Evolutionary conservation across 192 early-diverging fungal genomes (phyloP).

Genomic region (Thamnidium elegans): DNA sequence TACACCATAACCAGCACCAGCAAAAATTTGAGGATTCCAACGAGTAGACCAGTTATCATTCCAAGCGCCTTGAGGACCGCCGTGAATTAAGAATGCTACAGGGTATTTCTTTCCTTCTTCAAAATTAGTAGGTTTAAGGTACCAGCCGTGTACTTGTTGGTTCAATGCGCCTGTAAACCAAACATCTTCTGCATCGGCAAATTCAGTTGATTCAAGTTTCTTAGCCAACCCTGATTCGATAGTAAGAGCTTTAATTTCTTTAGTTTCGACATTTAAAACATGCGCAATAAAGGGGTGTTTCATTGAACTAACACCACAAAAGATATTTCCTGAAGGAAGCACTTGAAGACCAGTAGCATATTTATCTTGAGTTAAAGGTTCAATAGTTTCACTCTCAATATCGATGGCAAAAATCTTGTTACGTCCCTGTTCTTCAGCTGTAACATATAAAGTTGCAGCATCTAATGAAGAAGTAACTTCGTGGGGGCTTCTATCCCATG

Average conservation of each 20-base stretch:
- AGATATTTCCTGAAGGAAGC: slow-evolving; percentile 41
- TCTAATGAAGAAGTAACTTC: slow-evolving; percentile 60
- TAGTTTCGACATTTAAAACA: slow-evolving; percentile 34
- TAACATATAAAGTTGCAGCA: slow-evolving; percentile 50
- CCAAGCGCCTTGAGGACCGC: slow-evolving; percentile 76
- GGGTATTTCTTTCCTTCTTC: slow-evolving; percentile 60
- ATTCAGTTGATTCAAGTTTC: slow-evolving; percentile 42
- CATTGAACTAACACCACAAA: slow-evolving; percentile 47
- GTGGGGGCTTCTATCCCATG: slow-evolving; percentile 64
- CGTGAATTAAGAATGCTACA: slow-evolving; percentile 76
- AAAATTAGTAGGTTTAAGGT: slow-evolving; percentile 62
- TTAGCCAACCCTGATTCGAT: slow-evolving; percentile 36
- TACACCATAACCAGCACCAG: slow-evolving; percentile 67
- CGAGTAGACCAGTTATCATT: slow-evolving; percentile 61
- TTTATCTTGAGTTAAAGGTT: slow-evolving; percentile 47
- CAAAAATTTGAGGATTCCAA: slow-evolving; percentile 76
- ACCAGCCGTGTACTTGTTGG: slow-evolving; percentile 60
- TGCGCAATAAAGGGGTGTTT: slow-evolving; percentile 41
- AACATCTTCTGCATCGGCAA: slow-evolving; percentile 60
- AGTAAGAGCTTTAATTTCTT: slow-evolving; percentile 19
- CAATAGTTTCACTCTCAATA: slow-evolving; percentile 44
- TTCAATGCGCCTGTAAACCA: slow-evolving; percentile 64
- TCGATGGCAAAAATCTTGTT: slow-evolving; percentile 64
- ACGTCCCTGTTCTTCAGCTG: slow-evolving; percentile 65
- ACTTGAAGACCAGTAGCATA: slow-evolving; percentile 42